Base-by-base conservation (phyloP, 208 protist species). In the Trypanosoma rangeli region DNA sequence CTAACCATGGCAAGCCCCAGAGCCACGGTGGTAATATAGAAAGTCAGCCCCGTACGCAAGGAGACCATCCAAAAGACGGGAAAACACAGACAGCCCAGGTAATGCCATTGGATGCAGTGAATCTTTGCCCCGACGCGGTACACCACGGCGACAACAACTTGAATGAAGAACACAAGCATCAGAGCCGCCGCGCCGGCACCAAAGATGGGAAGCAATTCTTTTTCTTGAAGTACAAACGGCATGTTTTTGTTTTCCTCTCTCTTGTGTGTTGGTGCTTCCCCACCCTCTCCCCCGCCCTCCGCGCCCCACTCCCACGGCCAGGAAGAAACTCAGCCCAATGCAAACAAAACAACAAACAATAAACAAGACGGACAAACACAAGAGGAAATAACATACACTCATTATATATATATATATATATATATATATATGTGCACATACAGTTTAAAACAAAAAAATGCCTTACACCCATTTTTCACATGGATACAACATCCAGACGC, bases 41-140 rank as follows among this genome's bases (percentile, higher is more conserved):
- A 31, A 3, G 72, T 67, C 10, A 74, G 52, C 7, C 70, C 70
- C n/a, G 70, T 68, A 24, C 33, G 58, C 26, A 68, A 33, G 18
- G 72, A 70, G 33, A 42, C 22, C 29, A 68, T 33, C 24, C 64
- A 46, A 16, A 55, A 49, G 5, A 70, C n/a, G 20, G 55, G 44
- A 42, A 76, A 13, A 44, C 46, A 64, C 10, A 70, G 13, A 65
- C 26, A 59, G 37, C 62, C 52, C n/a, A 70, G 9, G 35, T 66
- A 68, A 64, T 68, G 64, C 52, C 55, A 76, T 64, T n/a, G 20
- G 26, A 54, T 5, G 20, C 10, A 37, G 28, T 26, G 4, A n/a
- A 70, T 44, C 22, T 64, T 29, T 15, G 9, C 18, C n/a, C 29
- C 22, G 20, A 70, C 28, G 4, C n/a, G 29, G 35, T 28, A 61